phyloP scores from a whole-genome alignment of 2,329 filamentous ascomycete species.

The Stachybotrys chartarum region DNA sequence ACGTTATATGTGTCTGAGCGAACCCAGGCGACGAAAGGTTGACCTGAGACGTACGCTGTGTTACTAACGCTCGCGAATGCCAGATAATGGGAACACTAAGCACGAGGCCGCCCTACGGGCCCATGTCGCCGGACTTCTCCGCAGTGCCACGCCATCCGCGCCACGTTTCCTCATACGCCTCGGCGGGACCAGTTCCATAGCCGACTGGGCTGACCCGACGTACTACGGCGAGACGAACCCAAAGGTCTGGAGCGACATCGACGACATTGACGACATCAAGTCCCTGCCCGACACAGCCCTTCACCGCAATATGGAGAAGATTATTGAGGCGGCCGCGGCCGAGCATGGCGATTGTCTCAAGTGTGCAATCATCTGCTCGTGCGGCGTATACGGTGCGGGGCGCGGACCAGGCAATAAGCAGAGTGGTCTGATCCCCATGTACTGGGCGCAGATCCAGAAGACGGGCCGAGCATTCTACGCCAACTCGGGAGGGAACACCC shows the following conservation, averaged over 20 bases:
- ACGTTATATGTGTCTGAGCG: too few species aligned
- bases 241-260: conserved; percentile 43
- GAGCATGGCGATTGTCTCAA: conserved; percentile 5
- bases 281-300: conserved; percentile 43
- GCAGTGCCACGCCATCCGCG: conserved; percentile 36
- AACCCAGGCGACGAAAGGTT: too few species aligned
- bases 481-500: too few species aligned
- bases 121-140: conserved; percentile 32
- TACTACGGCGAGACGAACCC: conserved; percentile 31
- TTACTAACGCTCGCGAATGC: too few species aligned
- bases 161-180: conserved; percentile 45
- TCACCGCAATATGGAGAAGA: conserved; percentile 59
- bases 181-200: conserved; percentile 37
- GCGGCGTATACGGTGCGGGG: too few species aligned
- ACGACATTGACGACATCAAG: conserved; percentile 40
- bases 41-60: too few species aligned
- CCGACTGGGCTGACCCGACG: conserved; percentile 1
- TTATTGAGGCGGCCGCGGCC: conserved; percentile 44
- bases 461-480: too few species aligned
- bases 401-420: too few species aligned
- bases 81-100: too few species aligned
- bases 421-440: too few species aligned
- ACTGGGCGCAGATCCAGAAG: too few species aligned
- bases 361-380: too few species aligned
- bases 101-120: conserved; percentile 16